These are phyloP conservation scores for Malus sieversii DNA, from an alignment of 306 rosid genomes.

Conservation along the genomic window DNA sequence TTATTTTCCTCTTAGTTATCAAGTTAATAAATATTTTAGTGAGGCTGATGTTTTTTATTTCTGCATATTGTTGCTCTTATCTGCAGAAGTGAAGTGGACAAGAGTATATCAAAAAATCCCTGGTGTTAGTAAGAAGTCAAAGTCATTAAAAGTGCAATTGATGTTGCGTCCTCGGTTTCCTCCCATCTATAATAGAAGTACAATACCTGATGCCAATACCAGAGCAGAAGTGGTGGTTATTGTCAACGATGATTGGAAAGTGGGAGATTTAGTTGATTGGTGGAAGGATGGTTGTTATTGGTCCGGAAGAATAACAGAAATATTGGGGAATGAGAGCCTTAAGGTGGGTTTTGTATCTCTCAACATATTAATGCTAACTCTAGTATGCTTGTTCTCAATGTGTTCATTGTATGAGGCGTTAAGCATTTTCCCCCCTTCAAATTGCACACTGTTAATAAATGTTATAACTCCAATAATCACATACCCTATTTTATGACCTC, in stretches of 20 bases:
- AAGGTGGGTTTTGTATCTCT: conserved; percentile 40
- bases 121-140: background rate
- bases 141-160: conserved; percentile 19
- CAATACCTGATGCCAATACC: conserved; percentile 34
- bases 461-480: background rate
- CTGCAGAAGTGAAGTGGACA: conserved; percentile 46
- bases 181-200: conserved; percentile 33
- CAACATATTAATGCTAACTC: conserved; percentile 1
- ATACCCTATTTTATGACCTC: background rate
- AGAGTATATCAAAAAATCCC: conserved; percentile 44
- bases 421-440: background rate
- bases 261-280: conserved; percentile 91
- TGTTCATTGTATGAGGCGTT: background rate
- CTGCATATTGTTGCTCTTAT: conserved; percentile 5
- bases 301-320: conserved; percentile 52
- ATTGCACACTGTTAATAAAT: background rate
- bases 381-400: background rate
- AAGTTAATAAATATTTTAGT: background rate
- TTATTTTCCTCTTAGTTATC: background rate
- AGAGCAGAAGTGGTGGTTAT: conserved; percentile 40
- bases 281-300: conserved; percentile 59
- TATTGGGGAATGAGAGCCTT: conserved; percentile 38
- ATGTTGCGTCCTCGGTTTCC: conserved; percentile 80
- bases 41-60: background rate
- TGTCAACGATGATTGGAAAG: conserved; percentile 45